A percentile compares a stretch with the other conserved stretches of the same genome.
These are phyloP conservation scores for Glarea lozoyensis DNA, from an alignment of 495 filamentous ascomycete genomes.

Conservation along the genomic window DNA sequence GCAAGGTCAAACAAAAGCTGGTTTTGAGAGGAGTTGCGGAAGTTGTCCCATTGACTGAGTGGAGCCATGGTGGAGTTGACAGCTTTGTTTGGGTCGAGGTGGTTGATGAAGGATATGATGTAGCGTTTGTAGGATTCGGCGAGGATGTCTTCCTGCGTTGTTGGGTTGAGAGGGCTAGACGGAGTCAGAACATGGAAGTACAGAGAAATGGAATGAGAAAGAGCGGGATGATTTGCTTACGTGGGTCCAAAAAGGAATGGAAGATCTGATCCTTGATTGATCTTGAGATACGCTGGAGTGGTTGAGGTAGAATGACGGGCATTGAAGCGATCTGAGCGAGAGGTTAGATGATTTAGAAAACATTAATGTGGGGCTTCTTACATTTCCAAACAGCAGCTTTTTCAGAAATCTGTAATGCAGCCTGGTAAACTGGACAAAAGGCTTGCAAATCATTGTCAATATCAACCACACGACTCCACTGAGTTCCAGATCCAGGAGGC, in stretches of 20 bases:
- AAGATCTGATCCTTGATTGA: not conserved
- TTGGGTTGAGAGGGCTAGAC: too few species aligned
- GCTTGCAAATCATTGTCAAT: constrained; percentile 2
- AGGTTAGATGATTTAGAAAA: not conserved
- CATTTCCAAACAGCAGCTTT: not conserved
- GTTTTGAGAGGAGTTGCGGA: too few species aligned
- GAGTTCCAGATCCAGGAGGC: not conserved
- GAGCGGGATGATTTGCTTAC: not conserved
- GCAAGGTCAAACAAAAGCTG: too few species aligned
- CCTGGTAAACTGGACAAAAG: constrained; percentile 1
- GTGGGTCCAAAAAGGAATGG: not conserved
- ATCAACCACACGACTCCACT: constrained; percentile 2
- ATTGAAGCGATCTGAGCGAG: not conserved
- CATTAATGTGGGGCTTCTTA: not conserved
- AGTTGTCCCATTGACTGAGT: too few species aligned
- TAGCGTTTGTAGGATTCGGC: not conserved
- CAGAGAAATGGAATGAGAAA: too few species aligned
- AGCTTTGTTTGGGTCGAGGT: not conserved
- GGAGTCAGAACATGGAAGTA: too few species aligned
- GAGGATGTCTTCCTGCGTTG: not conserved
- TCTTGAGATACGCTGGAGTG: not conserved
- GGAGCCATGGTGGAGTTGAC: not conserved
- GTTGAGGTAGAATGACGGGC: not conserved
- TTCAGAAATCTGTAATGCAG: not conserved
- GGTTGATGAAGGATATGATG: not conserved